Conservation (phyloP, 768 basidiomycete genomes). For the Auriculariales sp. region DNA sequence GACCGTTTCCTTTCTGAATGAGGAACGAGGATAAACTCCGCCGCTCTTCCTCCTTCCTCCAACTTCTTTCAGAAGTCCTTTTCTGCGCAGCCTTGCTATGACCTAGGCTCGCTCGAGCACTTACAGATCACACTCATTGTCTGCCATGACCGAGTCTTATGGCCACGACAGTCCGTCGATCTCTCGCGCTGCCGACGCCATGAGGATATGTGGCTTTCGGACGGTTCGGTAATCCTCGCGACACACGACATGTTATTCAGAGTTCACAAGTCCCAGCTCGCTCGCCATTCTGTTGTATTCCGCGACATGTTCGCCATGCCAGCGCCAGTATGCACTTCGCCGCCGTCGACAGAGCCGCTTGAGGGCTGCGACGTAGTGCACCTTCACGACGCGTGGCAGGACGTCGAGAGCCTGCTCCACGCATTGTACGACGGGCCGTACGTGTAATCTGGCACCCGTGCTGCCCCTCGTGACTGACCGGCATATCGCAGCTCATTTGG, state of each 20-base stretch:
- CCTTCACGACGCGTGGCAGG: conserved; percentile 53
- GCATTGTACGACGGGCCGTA: conserved; percentile 71
- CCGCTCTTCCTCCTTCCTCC: too few species aligned
- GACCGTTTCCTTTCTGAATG: too few species aligned
- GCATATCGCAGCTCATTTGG: conserved; percentile 40
- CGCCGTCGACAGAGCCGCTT: conserved; percentile 17
- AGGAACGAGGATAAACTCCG: too few species aligned
- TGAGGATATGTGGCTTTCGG: conserved; percentile 53
- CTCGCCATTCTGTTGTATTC: conserved; percentile 56
- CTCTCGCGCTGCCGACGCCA: conserved; percentile 20
- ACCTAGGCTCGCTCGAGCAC: too few species aligned
- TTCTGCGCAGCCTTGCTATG: too few species aligned
- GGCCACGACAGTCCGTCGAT: background rate
- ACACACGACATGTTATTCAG: conserved; percentile 54
- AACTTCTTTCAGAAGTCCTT: too few species aligned
- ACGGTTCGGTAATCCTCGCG: conserved; percentile 56
- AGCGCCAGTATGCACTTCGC: too few species aligned
- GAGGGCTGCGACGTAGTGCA: conserved; percentile 51
- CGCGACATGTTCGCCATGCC: conserved; percentile 56
- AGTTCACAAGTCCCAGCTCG: conserved; percentile 59
- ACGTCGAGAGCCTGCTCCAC: conserved; percentile 50
- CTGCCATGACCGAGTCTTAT: background rate
- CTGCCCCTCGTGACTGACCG: too few species aligned
- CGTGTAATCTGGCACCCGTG: conserved; percentile 18
- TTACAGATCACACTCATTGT: too few species aligned